phyloP scores from a whole-genome alignment of 1,284 basidiomycete genomes.

The Stygiomarasmius scandens region DNA sequence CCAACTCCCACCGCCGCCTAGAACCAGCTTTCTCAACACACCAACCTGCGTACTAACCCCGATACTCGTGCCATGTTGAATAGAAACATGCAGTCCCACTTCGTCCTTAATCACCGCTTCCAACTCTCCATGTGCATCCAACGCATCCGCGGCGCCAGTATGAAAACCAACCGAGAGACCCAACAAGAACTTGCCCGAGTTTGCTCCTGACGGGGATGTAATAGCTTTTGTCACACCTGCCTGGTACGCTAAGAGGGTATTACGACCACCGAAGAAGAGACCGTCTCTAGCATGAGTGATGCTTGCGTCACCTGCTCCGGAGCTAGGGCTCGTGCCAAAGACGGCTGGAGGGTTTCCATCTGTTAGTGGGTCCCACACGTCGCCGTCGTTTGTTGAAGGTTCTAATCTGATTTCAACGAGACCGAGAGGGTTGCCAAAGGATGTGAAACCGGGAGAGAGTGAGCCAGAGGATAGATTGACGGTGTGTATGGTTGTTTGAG shows the following conservation, averaged over 20 bases:
- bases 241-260: conserved; percentile 62
- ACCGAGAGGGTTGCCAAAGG: conserved; percentile 62
- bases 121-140: too few species aligned
- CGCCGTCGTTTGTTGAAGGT: conserved; percentile 67
- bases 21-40: conserved; percentile 47
- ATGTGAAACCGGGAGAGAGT: conserved; percentile 54
- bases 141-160: conserved; percentile 43
- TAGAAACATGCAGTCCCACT: conserved; percentile 66
- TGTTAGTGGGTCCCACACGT: conserved; percentile 51
- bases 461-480: conserved; percentile 40
- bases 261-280: conserved; percentile 66
- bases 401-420: conserved; percentile 66
- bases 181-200: conserved; percentile 43
- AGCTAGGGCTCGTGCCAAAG: neutral
- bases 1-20: conserved; percentile 14
- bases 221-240: conserved; percentile 61
- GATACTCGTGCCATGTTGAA: conserved; percentile 43
- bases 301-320: neutral
- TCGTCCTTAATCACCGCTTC: conserved; percentile 48
- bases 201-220: conserved; percentile 54
- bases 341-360: conserved; percentile 26
- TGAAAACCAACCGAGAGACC: conserved; percentile 67
- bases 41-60: conserved; percentile 69
- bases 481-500: conserved; percentile 20
- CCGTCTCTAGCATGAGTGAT: conserved; percentile 60